Percentiles rank a stretch among this genome's conserved stretches.
phyloP scores from a whole-genome alignment of 2,329 filamentous ascomycete species.

The Pseudogymnoascus destructans region DNA sequence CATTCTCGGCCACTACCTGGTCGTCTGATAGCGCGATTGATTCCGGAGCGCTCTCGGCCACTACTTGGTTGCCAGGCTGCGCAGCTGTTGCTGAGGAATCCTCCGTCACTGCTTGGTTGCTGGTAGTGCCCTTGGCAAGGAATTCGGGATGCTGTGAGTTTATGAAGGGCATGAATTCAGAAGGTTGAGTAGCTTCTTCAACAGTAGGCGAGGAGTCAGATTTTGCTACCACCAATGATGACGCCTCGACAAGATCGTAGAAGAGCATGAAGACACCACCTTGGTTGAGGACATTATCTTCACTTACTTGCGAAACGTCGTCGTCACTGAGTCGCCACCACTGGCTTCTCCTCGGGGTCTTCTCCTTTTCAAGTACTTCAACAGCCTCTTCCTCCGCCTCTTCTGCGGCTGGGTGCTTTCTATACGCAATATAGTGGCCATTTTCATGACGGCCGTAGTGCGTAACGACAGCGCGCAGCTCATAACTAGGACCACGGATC shows the following conservation, averaged over 20 bases:
- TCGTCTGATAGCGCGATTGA: not conserved
- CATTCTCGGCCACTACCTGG: not conserved
- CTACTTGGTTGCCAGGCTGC: not conserved
- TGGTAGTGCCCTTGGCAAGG: not conserved
- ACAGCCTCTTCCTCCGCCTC: constrained; percentile 21
- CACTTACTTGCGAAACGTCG: constrained; percentile 59
- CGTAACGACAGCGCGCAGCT: constrained; percentile 71
- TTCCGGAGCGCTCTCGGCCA: not conserved
- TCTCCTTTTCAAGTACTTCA: constrained; percentile 17
- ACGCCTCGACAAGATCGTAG: constrained; percentile 61
- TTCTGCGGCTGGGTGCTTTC: constrained; percentile 43
- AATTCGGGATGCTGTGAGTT: not conserved
- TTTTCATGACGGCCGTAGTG: constrained; percentile 89
- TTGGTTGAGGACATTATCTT: constrained; percentile 60
- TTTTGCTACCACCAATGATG: not conserved
- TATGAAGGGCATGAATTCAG: not conserved
- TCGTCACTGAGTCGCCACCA: constrained; percentile 95
- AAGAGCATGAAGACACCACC: constrained; percentile 92
- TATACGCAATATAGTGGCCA: constrained; percentile 88
- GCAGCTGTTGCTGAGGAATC: not conserved
- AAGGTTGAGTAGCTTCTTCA: not conserved
- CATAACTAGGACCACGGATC: constrained; percentile 51
- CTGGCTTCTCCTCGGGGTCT: constrained; percentile 27
- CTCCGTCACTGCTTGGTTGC: not conserved
- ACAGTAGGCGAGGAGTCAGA: not conserved